phyloP scores from a whole-genome alignment of 257 asterid genomes.

The Scutellaria minor region DNA sequence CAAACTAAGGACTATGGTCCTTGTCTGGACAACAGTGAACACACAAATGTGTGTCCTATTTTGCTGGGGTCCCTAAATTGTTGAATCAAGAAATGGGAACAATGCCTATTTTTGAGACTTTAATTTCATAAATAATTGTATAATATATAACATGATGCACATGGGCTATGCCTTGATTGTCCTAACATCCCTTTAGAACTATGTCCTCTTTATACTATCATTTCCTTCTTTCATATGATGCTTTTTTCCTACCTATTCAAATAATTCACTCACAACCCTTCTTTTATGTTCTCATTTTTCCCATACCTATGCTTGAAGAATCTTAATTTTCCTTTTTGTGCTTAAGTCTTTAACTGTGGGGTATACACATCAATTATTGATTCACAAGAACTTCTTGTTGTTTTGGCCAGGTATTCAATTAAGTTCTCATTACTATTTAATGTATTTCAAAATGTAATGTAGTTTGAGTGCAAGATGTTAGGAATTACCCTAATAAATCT shows the following conservation, averaged over 20 bases:
- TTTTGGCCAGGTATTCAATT: background rate
- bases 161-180: constrained; percentile 44
- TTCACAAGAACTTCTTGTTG: background rate
- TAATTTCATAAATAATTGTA: constrained; percentile 45
- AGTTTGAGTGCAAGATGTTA: no score
- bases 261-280: constrained; percentile 13
- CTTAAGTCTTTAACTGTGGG: background rate
- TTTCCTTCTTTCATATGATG: constrained; percentile 17
- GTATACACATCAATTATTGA: background rate
- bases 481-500: no score
- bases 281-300: background rate
- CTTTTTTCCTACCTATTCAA: constrained; percentile 19
- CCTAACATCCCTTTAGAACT: constrained; percentile 42
- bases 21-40: constrained; percentile 46
- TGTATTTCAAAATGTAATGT: no score
- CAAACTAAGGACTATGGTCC: constrained; percentile 27
- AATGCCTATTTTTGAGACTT: constrained; percentile 32
- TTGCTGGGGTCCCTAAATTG: constrained; percentile 45
- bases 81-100: constrained; percentile 43
- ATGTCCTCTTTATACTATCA: constrained; percentile 27
- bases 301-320: background rate
- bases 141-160: constrained; percentile 48
- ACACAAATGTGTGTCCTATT: constrained; percentile 42
- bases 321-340: background rate
- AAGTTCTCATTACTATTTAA: no score